phyloP scores from a whole-genome alignment of 164 flowering plant genomes.

The Vitis riparia region DNA sequence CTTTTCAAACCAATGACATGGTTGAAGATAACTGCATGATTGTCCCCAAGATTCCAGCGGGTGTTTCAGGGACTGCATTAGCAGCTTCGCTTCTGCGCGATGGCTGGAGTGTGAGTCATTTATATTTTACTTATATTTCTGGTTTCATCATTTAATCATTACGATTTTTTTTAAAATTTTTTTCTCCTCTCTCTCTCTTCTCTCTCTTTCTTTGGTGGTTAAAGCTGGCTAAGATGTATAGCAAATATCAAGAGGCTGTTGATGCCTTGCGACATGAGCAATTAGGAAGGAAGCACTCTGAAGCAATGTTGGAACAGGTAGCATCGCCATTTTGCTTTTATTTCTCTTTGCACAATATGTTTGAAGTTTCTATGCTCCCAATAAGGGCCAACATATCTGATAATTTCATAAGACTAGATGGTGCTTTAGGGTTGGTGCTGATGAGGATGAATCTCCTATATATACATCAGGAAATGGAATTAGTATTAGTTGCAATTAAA shows the following conservation, averaged over 20 bases:
- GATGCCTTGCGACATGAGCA: constrained; percentile 93
- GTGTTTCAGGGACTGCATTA: constrained; percentile 94
- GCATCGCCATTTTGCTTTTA: neutral
- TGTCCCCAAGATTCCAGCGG: constrained; percentile 66
- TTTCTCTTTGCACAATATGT: too few relatives aligned
- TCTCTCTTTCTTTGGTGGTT: neutral
- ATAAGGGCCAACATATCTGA: too few relatives aligned
- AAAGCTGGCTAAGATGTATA: constrained; percentile 90
- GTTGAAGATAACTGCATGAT: constrained; percentile 40
- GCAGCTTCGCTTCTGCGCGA: constrained; percentile 96
- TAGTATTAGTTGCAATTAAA: too few relatives aligned
- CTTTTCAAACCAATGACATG: constrained; percentile 28
- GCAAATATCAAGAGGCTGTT: constrained; percentile 91
- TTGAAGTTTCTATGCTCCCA: neutral
- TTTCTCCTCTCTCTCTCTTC: constrained; percentile 1
- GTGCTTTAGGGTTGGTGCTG: too few relatives aligned
- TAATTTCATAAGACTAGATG: too few relatives aligned
- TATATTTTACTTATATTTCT: neutral
- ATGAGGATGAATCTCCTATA: too few relatives aligned
- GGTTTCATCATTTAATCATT: neutral
- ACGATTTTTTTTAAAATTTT: neutral
- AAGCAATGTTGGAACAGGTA: constrained; percentile 80
- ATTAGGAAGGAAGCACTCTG: constrained; percentile 77
- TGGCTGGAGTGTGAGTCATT: constrained; percentile 92
- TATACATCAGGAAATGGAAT: too few relatives aligned